Evolutionary conservation across 2,329 filamentous ascomycete species (phyloP).

Genomic region (Penicillium sp.): DNA sequence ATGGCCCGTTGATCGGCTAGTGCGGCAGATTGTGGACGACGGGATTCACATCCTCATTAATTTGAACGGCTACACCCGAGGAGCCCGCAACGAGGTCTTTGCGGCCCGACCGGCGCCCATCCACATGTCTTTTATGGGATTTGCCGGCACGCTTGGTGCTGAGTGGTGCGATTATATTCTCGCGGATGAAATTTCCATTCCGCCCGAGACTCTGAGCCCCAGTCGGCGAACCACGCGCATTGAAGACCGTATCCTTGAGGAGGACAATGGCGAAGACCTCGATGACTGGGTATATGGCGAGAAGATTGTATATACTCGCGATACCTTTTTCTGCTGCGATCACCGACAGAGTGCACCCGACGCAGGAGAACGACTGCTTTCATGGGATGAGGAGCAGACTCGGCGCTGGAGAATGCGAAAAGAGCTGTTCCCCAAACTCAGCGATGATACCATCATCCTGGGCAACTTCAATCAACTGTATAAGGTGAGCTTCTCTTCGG

Average conservation of each 20-base stretch:
- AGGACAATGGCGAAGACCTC: constrained; percentile 62
- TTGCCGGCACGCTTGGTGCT: constrained; percentile 88
- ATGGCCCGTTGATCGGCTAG: constrained; percentile 78
- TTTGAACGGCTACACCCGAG: constrained; percentile 94
- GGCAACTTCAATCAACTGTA: constrained; percentile 99
- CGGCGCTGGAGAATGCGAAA: constrained; percentile 90
- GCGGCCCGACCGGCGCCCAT: constrained; percentile 90
- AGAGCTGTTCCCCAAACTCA: constrained; percentile 76
- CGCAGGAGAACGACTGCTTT: constrained; percentile 58
- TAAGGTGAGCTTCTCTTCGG: constrained; percentile 60
- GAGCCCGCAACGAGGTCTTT: constrained; percentile 95
- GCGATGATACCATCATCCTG: constrained; percentile 81
- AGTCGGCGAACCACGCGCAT: constrained; percentile 69
- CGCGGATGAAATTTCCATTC: constrained; percentile 82
- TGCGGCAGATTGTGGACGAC: constrained; percentile 80
- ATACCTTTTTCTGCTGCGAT: constrained; percentile 98
- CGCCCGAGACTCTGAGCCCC: constrained; percentile 71
- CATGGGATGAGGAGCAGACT: constrained; percentile 77
- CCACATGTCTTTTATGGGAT: constrained; percentile 99
- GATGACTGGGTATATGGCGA: constrained; percentile 93
- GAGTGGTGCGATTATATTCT: constrained; percentile 99
- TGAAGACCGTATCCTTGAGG: constrained; percentile 59
- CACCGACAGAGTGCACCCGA: constrained; percentile 85
- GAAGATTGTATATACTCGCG: constrained; percentile 88
- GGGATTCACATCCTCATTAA: constrained; percentile 93